A percentile compares a stretch with the other conserved stretches of the same genome.
These are phyloP conservation scores for Phytopythium chamaehyphon DNA, from an alignment of 352 stramenopile genomes.

Conservation along the genomic window DNA sequence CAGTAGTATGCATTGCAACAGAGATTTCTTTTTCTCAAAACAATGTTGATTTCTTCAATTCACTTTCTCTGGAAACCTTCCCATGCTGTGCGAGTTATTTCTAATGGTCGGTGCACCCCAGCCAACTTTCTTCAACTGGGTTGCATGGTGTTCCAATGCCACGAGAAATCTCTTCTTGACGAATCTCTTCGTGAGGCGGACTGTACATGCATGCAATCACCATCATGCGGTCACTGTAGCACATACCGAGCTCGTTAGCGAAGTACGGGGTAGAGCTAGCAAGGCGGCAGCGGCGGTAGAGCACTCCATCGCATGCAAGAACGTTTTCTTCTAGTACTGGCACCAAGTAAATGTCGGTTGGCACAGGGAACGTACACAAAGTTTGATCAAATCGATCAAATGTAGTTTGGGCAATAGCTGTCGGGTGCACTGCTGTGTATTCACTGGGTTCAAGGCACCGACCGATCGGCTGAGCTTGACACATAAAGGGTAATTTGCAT, in stretches of 20 bases:
- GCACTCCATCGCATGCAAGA: constrained; percentile 1
- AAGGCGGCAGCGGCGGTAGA: constrained; percentile 2
- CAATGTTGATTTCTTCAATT: background rate
- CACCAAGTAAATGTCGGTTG: background rate
- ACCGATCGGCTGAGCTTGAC: background rate
- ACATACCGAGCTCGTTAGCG: background rate
- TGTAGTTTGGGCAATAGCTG: background rate
- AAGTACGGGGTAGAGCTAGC: background rate
- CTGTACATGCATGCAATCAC: constrained; percentile 5
- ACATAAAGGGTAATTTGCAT: background rate
- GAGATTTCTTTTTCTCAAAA: background rate
- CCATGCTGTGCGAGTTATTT: no score
- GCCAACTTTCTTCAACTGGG: no score
- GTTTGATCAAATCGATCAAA: constrained; percentile 5
- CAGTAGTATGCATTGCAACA: no score
- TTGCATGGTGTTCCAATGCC: no score
- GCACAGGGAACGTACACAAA: constrained; percentile 1
- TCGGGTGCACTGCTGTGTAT: background rate
- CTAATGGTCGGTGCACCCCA: no score
- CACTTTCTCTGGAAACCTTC: no score
- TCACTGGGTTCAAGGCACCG: background rate
- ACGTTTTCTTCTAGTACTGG: constrained; percentile 6
- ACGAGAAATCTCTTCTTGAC: constrained; percentile 1
- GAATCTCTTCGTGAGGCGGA: background rate
- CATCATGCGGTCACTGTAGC: constrained; percentile 6